phyloP scores from a whole-genome alignment of 345 rosid genomes.

The Diplotaxis tenuifolia region DNA sequence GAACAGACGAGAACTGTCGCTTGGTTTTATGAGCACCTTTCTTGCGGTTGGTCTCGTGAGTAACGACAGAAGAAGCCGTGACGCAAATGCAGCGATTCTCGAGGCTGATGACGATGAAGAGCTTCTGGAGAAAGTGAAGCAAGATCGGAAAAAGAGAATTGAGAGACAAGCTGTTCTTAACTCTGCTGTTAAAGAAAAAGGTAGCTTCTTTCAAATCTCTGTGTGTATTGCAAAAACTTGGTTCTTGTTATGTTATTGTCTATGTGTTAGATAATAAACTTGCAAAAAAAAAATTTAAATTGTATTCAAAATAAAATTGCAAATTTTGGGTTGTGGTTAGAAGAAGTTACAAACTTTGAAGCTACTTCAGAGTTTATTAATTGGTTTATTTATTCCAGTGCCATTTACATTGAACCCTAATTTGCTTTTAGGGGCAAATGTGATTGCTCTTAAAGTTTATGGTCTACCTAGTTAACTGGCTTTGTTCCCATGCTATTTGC shows the following conservation, averaged over 20 bases:
- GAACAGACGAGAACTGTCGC: too few species aligned
- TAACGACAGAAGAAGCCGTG: conserved; percentile 27
- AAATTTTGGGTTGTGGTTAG: background rate
- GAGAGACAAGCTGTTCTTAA: conserved; percentile 77
- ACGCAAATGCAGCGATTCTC: conserved; percentile 74
- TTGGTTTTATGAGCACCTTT: conserved; percentile 46
- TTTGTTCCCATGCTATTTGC: background rate
- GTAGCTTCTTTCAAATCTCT: conserved; percentile 34
- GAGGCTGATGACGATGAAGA: conserved; percentile 94
- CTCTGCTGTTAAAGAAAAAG: conserved; percentile 72
- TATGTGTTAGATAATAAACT: background rate
- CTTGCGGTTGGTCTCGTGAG: conserved; percentile 41
- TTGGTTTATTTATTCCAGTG: background rate
- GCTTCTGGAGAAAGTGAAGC: conserved; percentile 81
- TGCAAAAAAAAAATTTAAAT: too few species aligned
- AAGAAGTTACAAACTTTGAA: background rate
- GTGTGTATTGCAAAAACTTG: background rate
- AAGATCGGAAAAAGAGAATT: conserved; percentile 81
- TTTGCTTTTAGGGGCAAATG: background rate
- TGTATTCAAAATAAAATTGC: too few species aligned
- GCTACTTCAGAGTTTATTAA: too few species aligned
- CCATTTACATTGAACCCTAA: background rate
- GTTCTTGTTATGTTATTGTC: background rate
- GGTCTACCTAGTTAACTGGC: background rate
- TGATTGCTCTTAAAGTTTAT: background rate